These are phyloP conservation scores for Talaromyces sp. DNA, from an alignment of 2,329 filamentous ascomycete species.

Conservation along the genomic window DNA sequence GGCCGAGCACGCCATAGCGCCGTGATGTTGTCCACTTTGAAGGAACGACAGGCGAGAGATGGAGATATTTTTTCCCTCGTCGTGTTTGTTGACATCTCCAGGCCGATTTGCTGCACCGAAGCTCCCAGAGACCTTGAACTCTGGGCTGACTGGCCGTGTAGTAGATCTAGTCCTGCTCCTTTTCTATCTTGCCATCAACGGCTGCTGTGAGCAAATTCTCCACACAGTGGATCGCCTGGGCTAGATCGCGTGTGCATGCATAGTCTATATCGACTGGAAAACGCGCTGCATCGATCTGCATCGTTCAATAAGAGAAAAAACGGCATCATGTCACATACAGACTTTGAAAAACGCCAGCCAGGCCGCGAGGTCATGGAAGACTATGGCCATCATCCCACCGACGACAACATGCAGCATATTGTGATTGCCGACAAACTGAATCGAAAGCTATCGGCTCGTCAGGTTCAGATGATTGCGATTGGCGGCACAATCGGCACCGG, in stretches of 20 bases:
- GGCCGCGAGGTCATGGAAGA: not conserved
- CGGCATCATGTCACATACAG: not conserved
- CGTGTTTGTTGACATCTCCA: not conserved
- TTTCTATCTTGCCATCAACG: not conserved
- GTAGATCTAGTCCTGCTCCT: not conserved
- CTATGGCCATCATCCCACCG: not conserved
- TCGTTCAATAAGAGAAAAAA: not conserved
- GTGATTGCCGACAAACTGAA: slow-evolving; percentile 44
- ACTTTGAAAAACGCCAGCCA: slow-evolving; percentile 5
- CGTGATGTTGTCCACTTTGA: not conserved
- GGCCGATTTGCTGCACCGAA: not conserved
- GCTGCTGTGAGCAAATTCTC: not conserved
- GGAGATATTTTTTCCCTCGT: not conserved
- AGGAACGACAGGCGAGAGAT: not conserved
- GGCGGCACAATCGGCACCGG: slow-evolving; percentile 40
- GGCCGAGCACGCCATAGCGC: not conserved
- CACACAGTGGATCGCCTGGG: not conserved
- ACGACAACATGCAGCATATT: slow-evolving; percentile 5
- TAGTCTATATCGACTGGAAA: not conserved
- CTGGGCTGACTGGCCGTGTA: not conserved
- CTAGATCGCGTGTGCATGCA: not conserved
- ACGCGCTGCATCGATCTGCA: not conserved
- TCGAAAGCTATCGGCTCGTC: slow-evolving; percentile 51
- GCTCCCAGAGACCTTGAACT: not conserved
- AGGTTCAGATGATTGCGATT: slow-evolving; percentile 53